Base-by-base conservation (phyloP, 2,329 filamentous ascomycete genomes). In the Teratosphaeria gauchensis region DNA sequence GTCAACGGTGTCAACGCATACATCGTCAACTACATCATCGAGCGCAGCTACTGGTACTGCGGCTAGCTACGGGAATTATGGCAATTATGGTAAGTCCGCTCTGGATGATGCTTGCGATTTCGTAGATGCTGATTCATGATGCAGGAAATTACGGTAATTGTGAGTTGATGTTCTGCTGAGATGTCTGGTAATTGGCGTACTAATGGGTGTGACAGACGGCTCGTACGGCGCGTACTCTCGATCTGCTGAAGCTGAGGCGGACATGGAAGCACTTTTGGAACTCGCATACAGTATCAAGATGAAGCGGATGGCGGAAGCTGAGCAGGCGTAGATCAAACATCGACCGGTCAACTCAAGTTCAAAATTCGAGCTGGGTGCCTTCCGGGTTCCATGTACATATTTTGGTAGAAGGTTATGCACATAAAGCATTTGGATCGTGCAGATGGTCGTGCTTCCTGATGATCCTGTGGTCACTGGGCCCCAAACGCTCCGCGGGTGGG, bases 181-280 rank as follows among this genome's bases (percentile, higher is more conserved):
- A 48, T 6, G 7, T 48, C 1, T 11, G 19, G 19, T 48, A 16
- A 2, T 48, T 21, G n/a, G n/a, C 4, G n/a, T 48, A n/a, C 42
- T 21, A 21, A 48, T 21, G 19, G 21, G n/a, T 48, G 21, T 48
- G 42, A 14, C 12, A 33, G 31, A 30, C 31, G 51, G 31, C 24
- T 33, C 51, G 51, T 53, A 31, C 12, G 31, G 31, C 6, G 30
- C 31, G 30, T 55, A 55, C 53, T 55, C 53, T 16, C 31, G 53
- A n/a, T 55, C 53, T 14, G 16, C 21, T 4, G 53, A 55, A 31
- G 53, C 30, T 11, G 53, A 33, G 53, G 53, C 53, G 16, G 53
- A 55, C 31, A 55, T 55, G 53, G 53, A 55, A 12, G 53, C 53
- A 14, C 53, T 55, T 16, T 16, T 55, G 31, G 53, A 55, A 12